Base-by-base conservation (phyloP, 106 monocot genomes). In the Dactylorhiza incarnata region DNA sequence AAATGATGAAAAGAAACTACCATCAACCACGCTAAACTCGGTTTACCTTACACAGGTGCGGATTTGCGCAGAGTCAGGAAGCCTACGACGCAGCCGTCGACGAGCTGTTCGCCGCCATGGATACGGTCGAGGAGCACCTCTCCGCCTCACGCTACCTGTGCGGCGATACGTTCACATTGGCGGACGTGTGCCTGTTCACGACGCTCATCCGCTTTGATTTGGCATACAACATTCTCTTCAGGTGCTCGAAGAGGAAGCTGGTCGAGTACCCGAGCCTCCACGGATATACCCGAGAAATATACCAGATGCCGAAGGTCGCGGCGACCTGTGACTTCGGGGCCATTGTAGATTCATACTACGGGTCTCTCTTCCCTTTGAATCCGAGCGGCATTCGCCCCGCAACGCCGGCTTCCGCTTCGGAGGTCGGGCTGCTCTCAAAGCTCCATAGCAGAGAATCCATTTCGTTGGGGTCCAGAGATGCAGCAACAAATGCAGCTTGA, bases 51-150 rank as follows among this genome's bases (percentile, higher is more conserved):
- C 37, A 37, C 58, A 87, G 95, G 58, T 96, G 96, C 78, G 96
- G 96, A 9, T 96, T 96, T 80, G 93, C 93, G 3, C 96, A 96
- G 81, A 93, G 93, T 45, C 96, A 96, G 58, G 96, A 83, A 58
- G 96, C 96, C 7, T 96, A 96, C 73, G 79, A 96, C 29, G 19
- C 54, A 15, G 93, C 93, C 9, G 88, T 76, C 1, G 79, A 75
- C 14, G 84, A 87, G n/a, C 63, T 96, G 13, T 93, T 96, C 75
- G 15, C 22, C 15, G 84, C 96, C 9, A 25, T 96, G 75, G 93
- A 96, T 49, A 81, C 65, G 78, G 47, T 96, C 17, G 93, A 96
- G 54, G 72, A 74, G 67, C 89, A 89, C 72, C 79, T 96, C 13
- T 81, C 83, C 0, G 53, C 72, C 6, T 85, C 88, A 50, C 90